These are phyloP conservation scores for Auricularia sp. DNA, from an alignment of 768 basidiomycete species.

Conservation along the genomic window DNA sequence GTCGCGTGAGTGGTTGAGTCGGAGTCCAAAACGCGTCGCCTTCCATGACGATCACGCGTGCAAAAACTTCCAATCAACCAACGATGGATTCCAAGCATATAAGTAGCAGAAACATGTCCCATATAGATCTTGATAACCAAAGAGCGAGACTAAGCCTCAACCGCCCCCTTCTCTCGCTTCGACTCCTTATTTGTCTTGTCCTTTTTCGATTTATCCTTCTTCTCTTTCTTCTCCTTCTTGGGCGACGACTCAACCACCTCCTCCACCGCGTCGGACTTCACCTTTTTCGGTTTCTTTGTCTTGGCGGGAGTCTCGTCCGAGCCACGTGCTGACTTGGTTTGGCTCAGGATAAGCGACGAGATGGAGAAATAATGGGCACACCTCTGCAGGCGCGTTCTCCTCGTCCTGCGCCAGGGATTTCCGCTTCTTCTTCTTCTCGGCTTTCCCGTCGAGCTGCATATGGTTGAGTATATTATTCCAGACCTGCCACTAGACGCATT, in stretches of 20 bases:
- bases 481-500: neutral
- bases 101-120: too few relatives aligned
- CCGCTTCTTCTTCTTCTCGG: slow-evolving; percentile 19
- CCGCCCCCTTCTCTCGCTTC: slow-evolving; percentile 2
- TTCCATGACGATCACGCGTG: too few relatives aligned
- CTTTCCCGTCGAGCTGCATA: neutral
- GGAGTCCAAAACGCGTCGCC: neutral
- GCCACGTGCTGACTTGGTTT: neutral
- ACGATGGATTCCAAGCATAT: too few relatives aligned
- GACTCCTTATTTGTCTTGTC: slow-evolving; percentile 7
- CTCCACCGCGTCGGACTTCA: neutral
- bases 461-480: neutral
- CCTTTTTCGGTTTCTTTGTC: neutral
- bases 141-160: neutral
- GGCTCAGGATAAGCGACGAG: neutral
- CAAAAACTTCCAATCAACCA: too few relatives aligned
- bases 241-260: neutral
- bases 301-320: neutral
- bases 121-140: neutral
- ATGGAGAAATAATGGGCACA: neutral
- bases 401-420: slow-evolving; percentile 1
- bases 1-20: neutral
- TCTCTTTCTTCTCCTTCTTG: neutral
- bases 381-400: neutral
- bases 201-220: slow-evolving; percentile 4